Conservation (phyloP, 495 filamentous ascomycete genomes). For the Daldinia childiae region DNA sequence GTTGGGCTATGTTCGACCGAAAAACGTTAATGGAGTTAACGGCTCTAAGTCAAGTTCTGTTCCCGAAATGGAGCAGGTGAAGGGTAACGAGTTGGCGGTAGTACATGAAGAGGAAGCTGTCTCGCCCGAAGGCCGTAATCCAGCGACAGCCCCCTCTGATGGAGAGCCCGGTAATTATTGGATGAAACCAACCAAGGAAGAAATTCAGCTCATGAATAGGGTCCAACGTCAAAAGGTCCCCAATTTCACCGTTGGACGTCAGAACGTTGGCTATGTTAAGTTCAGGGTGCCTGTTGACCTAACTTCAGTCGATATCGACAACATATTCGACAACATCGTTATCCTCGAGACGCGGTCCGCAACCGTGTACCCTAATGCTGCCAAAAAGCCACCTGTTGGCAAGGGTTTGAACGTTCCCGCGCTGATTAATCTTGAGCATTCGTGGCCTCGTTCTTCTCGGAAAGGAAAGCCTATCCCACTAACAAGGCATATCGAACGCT, state of each 20-base stretch:
- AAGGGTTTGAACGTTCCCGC: slow-evolving; percentile 93
- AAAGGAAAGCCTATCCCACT: slow-evolving; percentile 62
- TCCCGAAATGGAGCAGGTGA: slow-evolving; percentile 77
- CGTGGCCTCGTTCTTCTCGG: slow-evolving; percentile 78
- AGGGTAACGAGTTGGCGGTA: slow-evolving; percentile 78
- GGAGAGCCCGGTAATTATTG: slow-evolving; percentile 80
- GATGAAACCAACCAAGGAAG: slow-evolving; percentile 76
- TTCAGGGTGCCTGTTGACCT: slow-evolving; percentile 88
- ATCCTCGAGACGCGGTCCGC: slow-evolving; percentile 75
- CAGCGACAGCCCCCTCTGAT: slow-evolving; percentile 51
- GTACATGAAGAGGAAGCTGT: slow-evolving; percentile 74
- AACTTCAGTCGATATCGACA: slow-evolving; percentile 72
- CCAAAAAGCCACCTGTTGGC: slow-evolving; percentile 80
- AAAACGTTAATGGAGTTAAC: slow-evolving; percentile 61
- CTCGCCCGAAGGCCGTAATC: slow-evolving; percentile 42
- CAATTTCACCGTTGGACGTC: slow-evolving; percentile 82
- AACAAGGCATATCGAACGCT: slow-evolving; percentile 81
- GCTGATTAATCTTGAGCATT: slow-evolving; percentile 83
- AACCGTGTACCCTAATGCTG: slow-evolving; percentile 82
- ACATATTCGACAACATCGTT: slow-evolving; percentile 76
- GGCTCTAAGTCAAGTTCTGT: slow-evolving; percentile 54
- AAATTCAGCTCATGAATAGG: slow-evolving; percentile 77
- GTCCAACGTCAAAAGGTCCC: slow-evolving; percentile 74
- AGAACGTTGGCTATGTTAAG: slow-evolving; percentile 77
- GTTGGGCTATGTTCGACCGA: slow-evolving; percentile 71